These are phyloP conservation scores for Ceratocystis harringtonii DNA, from an alignment of 2,329 filamentous ascomycete genomes.

Conservation along the genomic window DNA sequence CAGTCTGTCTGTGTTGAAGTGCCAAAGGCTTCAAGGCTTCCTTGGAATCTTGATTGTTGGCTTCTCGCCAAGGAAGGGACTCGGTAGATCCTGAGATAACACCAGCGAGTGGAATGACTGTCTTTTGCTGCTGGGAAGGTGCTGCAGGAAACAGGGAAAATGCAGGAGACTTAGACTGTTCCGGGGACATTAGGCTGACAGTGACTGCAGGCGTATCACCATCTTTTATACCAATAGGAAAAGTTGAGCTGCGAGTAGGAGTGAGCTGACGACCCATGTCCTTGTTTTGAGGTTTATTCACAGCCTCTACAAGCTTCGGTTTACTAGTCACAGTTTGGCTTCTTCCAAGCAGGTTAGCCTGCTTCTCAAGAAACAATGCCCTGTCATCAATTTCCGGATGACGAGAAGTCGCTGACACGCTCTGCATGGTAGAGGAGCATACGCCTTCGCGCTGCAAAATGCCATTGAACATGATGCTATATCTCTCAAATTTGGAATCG, in stretches of 20 bases:
- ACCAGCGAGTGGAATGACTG: background rate
- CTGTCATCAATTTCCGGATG: background rate
- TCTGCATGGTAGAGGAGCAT: background rate
- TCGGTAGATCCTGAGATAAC: background rate
- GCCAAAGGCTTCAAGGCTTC: background rate
- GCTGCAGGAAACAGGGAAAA: slow-evolving; percentile 32
- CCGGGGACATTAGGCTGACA: background rate
- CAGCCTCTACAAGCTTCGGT: slow-evolving; percentile 22
- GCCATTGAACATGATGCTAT: slow-evolving; percentile 82
- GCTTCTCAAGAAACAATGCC: slow-evolving; percentile 19
- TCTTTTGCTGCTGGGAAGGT: slow-evolving; percentile 19
- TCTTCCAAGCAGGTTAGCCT: slow-evolving; percentile 35
- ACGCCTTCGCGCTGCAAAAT: slow-evolving; percentile 39
- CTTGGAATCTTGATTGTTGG: background rate
- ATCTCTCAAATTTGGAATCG: slow-evolving; percentile 65
- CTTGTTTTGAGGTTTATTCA: slow-evolving; percentile 12
- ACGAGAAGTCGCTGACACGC: background rate
- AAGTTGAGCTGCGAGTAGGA: slow-evolving; percentile 15
- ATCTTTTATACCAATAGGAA: slow-evolving; percentile 4
- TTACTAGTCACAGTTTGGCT: slow-evolving; percentile 45
- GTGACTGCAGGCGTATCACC: background rate
- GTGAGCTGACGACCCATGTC: slow-evolving; percentile 3
- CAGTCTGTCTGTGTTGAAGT: background rate
- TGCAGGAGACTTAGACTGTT: slow-evolving; percentile 27
- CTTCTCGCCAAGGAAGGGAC: background rate